Percentiles rank a stretch among this genome's conserved stretches.
phyloP scores from a whole-genome alignment of 306 rosid species.

The Sesbania bispinosa region DNA sequence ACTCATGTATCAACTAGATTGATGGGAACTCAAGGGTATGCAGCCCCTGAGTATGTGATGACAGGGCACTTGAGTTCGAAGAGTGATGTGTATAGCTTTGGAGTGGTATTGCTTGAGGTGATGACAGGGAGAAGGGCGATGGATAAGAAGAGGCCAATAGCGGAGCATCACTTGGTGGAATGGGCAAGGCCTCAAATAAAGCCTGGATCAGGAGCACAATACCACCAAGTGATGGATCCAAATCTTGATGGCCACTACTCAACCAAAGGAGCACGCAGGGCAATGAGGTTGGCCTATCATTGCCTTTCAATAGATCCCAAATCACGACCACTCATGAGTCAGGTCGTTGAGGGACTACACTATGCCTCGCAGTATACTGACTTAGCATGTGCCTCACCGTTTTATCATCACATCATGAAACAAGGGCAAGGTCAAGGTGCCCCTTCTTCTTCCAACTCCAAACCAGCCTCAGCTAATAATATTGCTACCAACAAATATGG shows the following conservation, averaged over 20 bases:
- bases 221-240: slow-evolving; percentile 43
- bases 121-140: slow-evolving; percentile 51
- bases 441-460: no score
- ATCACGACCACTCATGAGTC: slow-evolving; percentile 59
- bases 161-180: slow-evolving; percentile 46
- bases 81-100: slow-evolving; percentile 73
- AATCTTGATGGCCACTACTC: slow-evolving; percentile 48
- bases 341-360: slow-evolving; percentile 41
- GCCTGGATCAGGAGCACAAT: no score
- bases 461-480: no score
- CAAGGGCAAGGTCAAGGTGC: no score
- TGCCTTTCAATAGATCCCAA: slow-evolving; percentile 44
- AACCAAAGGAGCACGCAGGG: slow-evolving; percentile 32
- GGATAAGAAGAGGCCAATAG: slow-evolving; percentile 24
- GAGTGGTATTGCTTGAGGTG: slow-evolving; percentile 67
- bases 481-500: slow-evolving; percentile 24
- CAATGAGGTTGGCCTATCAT: slow-evolving; percentile 33
- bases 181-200: slow-evolving; percentile 39
- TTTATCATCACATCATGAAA: no score
- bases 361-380: no score
- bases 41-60: slow-evolving; percentile 62
- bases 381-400: no score
- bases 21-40: slow-evolving; percentile 65
- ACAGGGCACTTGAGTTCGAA: slow-evolving; percentile 61
- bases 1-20: slow-evolving; percentile 62